Evolutionary conservation across 768 basidiomycete genomes (phyloP), one percentile per base, ranked within the genome.

Genomic region (Mrakia hoshinonis): DNA sequence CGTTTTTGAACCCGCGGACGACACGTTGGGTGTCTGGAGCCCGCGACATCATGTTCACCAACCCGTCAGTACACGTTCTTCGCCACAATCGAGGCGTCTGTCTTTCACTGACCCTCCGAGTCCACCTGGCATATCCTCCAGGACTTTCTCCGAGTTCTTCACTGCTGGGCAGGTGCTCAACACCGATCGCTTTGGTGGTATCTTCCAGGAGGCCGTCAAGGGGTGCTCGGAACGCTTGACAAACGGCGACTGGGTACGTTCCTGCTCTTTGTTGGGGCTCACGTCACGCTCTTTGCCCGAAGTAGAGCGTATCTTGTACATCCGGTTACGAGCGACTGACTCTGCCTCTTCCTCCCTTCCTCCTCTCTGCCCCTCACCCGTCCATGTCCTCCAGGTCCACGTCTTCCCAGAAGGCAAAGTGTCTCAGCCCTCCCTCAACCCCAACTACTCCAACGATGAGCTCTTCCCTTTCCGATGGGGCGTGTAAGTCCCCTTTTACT

Each of bases 21-120:
- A 68, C 67, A 29, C 67, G 67, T 12, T 68, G 67, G 67, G 67
- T 68, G 12, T 54, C 49, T 31, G 67, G 67, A 24, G 67, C 67
- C 22, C 52, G 58, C 43, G 67, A 68, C 18, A 68, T 68, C 52
- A 54, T 51, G 39, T 68, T 68, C 55, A 68, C 67, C 52, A 68
- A 68, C 39, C 38, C 67, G 67, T 68, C 24, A 52, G 67, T 31
- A 9, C 22, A 5, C 2, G 22, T 34, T 26, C 39, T 20, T 20
- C n/a, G n/a, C n/a, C n/a, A n/a, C n/a, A n/a, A n/a, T n/a, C n/a
- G n/a, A n/a, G n/a, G n/a, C n/a, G n/a, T n/a, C n/a, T n/a, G n/a
- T n/a, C n/a, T n/a, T n/a, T n/a, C n/a, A n/a, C n/a, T n/a, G n/a
- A n/a, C n/a, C n/a, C n/a, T n/a, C n/a, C n/a, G n/a, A n/a, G n/a